Evolutionary conservation across 257 asterid species (phyloP).

Genomic region (Petrea volubilis): DNA sequence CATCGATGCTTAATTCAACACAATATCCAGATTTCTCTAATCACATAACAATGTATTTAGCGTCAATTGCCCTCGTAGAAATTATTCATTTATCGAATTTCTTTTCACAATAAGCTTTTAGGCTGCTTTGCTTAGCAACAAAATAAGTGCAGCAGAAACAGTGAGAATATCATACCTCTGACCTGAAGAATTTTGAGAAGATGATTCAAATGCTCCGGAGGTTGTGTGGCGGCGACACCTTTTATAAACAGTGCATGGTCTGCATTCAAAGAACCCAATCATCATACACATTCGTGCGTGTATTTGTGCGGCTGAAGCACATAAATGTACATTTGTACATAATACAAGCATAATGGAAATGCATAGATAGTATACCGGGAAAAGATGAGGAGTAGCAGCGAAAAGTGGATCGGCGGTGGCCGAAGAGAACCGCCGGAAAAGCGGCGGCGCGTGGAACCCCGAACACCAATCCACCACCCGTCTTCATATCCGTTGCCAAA

Average conservation of each 20-base stretch:
- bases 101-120: neutral
- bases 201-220: slow-evolving; percentile 83
- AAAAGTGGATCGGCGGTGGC: slow-evolving; percentile 42
- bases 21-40: neutral
- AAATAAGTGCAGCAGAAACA: neutral
- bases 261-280: slow-evolving; percentile 27
- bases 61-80: neutral
- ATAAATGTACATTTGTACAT: neutral
- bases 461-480: slow-evolving; percentile 61
- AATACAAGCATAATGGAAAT: neutral
- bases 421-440: slow-evolving; percentile 43
- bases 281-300: neutral
- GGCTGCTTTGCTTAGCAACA: neutral
- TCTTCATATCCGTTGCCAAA: slow-evolving; percentile 53
- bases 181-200: slow-evolving; percentile 79
- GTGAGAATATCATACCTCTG: slow-evolving; percentile 57
- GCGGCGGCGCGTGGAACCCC: slow-evolving; percentile 85
- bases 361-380: slow-evolving; percentile 41
- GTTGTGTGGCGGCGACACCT: slow-evolving; percentile 74
- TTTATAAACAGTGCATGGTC: slow-evolving; percentile 75
- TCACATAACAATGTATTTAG: neutral
- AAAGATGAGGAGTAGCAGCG: slow-evolving; percentile 79
- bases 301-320: slow-evolving; percentile 1
- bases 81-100: neutral
- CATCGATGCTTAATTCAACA: neutral